Evolutionary conservation across 208 protist genomes (phyloP), one percentile per base, ranked within the genome.

Genomic region (Trypanosoma lewisi): DNA sequence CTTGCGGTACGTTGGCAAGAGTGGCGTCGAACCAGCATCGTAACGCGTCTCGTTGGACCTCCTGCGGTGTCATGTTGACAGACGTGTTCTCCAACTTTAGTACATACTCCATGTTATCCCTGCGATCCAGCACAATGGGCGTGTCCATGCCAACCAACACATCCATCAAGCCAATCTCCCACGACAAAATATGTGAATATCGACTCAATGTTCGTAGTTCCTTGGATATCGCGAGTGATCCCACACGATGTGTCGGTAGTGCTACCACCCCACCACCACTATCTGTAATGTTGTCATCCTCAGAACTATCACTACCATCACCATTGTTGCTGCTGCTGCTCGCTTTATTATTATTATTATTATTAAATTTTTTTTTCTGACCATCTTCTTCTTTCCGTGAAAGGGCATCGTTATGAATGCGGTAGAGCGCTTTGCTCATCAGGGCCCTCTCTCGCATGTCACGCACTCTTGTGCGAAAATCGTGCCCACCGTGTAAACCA

Each of bases 21-120:
- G 80, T 91, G 8, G 86, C 85, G 44, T 93, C 80, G 55, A 95
- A 95, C 86, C 89, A 95, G 69, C 66, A 82, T 48, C 67, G 70
- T 25, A 95, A 71, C 5, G 67, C 59, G 14, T 89, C 82, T 9
- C 74, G 79, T 56, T 86, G 82, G 53, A 63, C 5, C 52, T 89
- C 69, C 8, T 63, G 34, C 11, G 77, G 72, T 28, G 58, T 73
- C 51, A 41, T 68, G 6, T 21, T 45, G 39, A 50, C 59, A 17
- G 72, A 75, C 9, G 47, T 51, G 37, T 87, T 82, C 51, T 80
- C 68, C 14, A 94, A 33, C 25, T 75, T 73, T 31, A 94, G 47
- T 25, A 94, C 74, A 56, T 84, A 78, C 70, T 93, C 82, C 28
- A 63, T 85, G 65, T 77, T 83, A 55, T 76, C 77, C 53, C 83